These are phyloP conservation scores for Alliaria petiolata DNA, from an alignment of 345 rosid genomes.

Conservation along the genomic window DNA sequence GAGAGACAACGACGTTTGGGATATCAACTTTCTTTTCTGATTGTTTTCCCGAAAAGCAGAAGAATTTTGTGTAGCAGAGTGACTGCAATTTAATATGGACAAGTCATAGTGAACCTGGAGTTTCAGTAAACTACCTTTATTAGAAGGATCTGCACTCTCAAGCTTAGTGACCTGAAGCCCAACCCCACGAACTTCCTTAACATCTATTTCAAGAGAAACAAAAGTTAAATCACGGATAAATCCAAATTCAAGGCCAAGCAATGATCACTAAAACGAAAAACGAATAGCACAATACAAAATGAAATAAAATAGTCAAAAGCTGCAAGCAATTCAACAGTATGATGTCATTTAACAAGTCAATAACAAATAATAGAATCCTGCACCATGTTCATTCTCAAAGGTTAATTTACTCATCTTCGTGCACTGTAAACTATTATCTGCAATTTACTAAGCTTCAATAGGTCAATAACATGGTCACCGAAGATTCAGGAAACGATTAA, in stretches of 20 bases:
- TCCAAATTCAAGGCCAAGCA: not conserved
- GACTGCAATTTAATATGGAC: too few species aligned
- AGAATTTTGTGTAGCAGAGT: too few species aligned
- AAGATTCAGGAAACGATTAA: not conserved
- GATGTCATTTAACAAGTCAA: not conserved
- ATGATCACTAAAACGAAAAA: not conserved
- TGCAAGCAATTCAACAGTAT: slow-evolving; percentile 6
- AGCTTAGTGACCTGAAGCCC: slow-evolving; percentile 97
- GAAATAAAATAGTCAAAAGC: not conserved
- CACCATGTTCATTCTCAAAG: not conserved
- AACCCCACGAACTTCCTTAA: slow-evolving; percentile 80
- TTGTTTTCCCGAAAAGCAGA: too few species aligned
- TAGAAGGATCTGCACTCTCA: slow-evolving; percentile 57
- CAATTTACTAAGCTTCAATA: not conserved
- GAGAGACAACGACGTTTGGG: not conserved
- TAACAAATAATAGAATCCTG: not conserved
- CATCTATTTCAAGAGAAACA: slow-evolving; percentile 44
- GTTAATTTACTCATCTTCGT: not conserved
- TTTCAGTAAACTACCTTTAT: slow-evolving; percentile 47
- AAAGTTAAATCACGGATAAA: not conserved
- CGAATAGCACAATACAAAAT: not conserved
- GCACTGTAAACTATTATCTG: not conserved
- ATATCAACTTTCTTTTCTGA: too few species aligned
- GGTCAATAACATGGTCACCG: not conserved
- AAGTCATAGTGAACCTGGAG: too few species aligned